A percentile compares a stretch with the other conserved stretches of the same genome.
These are phyloP conservation scores for Aspergillus sp. DNA, from an alignment of 2,329 filamentous ascomycete species.

Conservation along the genomic window DNA sequence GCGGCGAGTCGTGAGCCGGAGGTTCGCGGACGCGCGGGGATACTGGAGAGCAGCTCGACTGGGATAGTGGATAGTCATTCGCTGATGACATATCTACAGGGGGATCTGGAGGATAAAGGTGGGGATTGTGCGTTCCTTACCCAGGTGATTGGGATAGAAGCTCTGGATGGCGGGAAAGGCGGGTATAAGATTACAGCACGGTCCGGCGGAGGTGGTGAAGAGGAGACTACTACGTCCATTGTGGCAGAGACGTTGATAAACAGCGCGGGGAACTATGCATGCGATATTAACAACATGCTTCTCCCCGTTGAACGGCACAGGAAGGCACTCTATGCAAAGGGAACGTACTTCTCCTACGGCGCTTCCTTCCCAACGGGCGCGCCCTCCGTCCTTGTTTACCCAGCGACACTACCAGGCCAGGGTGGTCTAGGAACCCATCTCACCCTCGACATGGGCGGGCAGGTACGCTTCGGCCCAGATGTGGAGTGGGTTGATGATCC, in stretches of 20 bases:
- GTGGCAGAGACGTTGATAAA: conserved; percentile 79
- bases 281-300: conserved; percentile 78
- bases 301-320: conserved; percentile 53
- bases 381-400: conserved; percentile 78
- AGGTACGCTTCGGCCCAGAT: conserved; percentile 89
- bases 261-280: conserved; percentile 77
- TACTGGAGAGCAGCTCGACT: conserved; percentile 81
- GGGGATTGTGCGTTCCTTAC: conserved; percentile 72
- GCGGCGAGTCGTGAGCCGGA: conserved; percentile 68
- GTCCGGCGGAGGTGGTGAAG: conserved; percentile 25
- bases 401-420: conserved; percentile 76
- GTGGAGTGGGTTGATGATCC: conserved; percentile 85
- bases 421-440: conserved; percentile 93
- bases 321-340: conserved; percentile 81
- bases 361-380: conserved; percentile 57
- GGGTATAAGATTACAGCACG: conserved; percentile 70
- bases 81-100: conserved; percentile 78
- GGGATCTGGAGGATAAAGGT: conserved; percentile 72
- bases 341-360: conserved; percentile 87
- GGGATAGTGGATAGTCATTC: conserved; percentile 88
- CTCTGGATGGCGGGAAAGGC: conserved; percentile 49
- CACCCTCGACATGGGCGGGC: conserved; percentile 81
- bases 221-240: conserved; percentile 50
- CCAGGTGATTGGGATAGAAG: conserved; percentile 60
- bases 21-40: conserved; percentile 68